These are phyloP conservation scores for Fusarium staphyleae DNA, from an alignment of 2,329 filamentous ascomycete species.

Conservation along the genomic window DNA sequence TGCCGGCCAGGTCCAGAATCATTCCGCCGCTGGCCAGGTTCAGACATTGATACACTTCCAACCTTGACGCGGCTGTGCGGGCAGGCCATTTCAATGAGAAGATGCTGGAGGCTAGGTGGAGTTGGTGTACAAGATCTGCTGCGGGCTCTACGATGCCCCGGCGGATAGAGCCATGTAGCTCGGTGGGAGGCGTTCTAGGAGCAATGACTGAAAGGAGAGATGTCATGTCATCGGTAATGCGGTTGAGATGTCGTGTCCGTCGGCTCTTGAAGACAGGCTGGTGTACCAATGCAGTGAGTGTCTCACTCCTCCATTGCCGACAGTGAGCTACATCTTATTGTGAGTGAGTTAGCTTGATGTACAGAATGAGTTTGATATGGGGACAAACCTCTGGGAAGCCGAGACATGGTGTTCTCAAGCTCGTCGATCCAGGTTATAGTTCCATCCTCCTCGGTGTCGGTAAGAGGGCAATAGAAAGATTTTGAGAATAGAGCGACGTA, in stretches of 20 bases:
- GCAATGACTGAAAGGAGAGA: slow-evolving; percentile 43
- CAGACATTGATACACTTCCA: slow-evolving; percentile 49
- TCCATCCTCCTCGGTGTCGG: slow-evolving; percentile 42
- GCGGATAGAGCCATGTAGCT: slow-evolving; percentile 46
- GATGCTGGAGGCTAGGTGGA: slow-evolving; percentile 47
- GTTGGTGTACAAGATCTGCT: slow-evolving; percentile 46
- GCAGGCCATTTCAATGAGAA: slow-evolving; percentile 50
- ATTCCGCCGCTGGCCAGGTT: slow-evolving; percentile 46
- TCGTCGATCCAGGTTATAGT: slow-evolving; percentile 46
- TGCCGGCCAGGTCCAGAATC: slow-evolving; percentile 42
- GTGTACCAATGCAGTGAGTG: slow-evolving; percentile 45
- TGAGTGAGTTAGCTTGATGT: slow-evolving; percentile 13
- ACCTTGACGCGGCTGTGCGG: slow-evolving; percentile 45
- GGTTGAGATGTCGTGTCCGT: slow-evolving; percentile 39
- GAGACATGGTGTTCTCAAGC: slow-evolving; percentile 45
- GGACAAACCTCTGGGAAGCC: slow-evolving; percentile 44
- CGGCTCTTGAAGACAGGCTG: slow-evolving; percentile 44
- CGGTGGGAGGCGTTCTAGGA: slow-evolving; percentile 38
- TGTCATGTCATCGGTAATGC: slow-evolving; percentile 46
- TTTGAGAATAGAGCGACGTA: slow-evolving; percentile 47
- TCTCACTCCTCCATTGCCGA: slow-evolving; percentile 50
- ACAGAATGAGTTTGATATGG: background rate
- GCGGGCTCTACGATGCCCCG: slow-evolving; percentile 47
- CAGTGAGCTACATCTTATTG: slow-evolving; percentile 46
- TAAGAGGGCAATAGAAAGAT: slow-evolving; percentile 49